phyloP scores from a whole-genome alignment of 306 rosid genomes.

The Neltuma alba region DNA sequence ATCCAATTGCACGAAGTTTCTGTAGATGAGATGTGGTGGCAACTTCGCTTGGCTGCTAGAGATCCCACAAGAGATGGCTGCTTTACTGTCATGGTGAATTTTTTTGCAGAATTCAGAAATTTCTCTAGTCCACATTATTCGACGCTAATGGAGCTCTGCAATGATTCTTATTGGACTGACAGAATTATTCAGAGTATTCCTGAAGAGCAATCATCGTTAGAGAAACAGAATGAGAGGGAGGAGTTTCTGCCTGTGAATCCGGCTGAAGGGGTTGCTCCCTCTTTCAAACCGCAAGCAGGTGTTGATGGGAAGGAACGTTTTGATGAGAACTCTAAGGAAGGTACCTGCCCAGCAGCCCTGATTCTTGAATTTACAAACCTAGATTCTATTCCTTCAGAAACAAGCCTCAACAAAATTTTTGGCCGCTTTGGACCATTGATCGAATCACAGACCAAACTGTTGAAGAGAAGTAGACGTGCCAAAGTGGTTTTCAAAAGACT shows the following conservation, averaged over 20 bases:
- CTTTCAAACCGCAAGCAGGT: not conserved
- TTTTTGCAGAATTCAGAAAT: constrained; percentile 55
- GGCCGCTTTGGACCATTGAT: constrained; percentile 57
- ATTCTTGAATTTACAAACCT: constrained; percentile 65
- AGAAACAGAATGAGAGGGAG: constrained; percentile 40
- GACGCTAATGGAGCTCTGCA: constrained; percentile 39
- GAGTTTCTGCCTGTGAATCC: constrained; percentile 14
- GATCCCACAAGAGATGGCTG: constrained; percentile 47
- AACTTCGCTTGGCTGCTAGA: constrained; percentile 52
- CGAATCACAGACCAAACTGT: constrained; percentile 68
- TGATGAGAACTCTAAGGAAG: constrained; percentile 43
- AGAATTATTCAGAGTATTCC: constrained; percentile 54
- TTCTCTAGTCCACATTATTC: constrained; percentile 36
- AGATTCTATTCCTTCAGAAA: constrained; percentile 63
- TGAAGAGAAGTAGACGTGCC: constrained; percentile 65
- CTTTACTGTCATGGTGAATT: constrained; percentile 31
- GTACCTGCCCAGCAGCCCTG: constrained; percentile 59
- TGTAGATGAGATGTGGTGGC: constrained; percentile 49
- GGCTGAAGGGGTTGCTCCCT: constrained; percentile 4
- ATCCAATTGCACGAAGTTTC: constrained; percentile 36
- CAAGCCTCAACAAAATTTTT: constrained; percentile 64
- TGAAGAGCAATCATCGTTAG: constrained; percentile 43
- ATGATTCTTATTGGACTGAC: constrained; percentile 74
- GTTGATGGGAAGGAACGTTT: constrained; percentile 11
- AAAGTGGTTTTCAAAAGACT: constrained; percentile 68